A percentile compares a stretch with the other conserved stretches of the same genome.
phyloP scores from a whole-genome alignment of 495 filamentous ascomycete species.

The Lasiosphaeria ovina region DNA sequence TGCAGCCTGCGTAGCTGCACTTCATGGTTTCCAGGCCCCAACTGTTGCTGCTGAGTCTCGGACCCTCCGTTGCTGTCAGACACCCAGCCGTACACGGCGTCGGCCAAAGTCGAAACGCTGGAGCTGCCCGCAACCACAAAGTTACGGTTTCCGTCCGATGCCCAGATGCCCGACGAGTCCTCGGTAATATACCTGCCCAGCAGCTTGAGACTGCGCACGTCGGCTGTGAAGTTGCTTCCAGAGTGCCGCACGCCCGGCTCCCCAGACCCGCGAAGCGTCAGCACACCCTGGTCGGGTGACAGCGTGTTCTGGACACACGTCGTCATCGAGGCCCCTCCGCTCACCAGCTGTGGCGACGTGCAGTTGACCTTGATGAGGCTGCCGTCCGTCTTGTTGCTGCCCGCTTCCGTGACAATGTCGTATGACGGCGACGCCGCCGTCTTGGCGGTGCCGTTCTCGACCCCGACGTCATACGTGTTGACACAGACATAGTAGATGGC shows the following conservation, averaged over 20 bases:
- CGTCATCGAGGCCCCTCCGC: slow-evolving; percentile 4
- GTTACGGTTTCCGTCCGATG: slow-evolving; percentile 7
- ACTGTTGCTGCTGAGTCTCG: background rate
- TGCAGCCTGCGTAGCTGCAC: slow-evolving; percentile 7
- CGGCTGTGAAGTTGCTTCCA: slow-evolving; percentile 11
- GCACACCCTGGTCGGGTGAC: background rate
- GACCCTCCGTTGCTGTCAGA: background rate
- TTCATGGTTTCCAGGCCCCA: background rate
- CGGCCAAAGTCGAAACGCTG: slow-evolving; percentile 7
- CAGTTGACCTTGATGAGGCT: slow-evolving; percentile 6
- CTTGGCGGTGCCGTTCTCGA: slow-evolving; percentile 7
- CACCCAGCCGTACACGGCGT: slow-evolving; percentile 11
- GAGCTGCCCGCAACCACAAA: slow-evolving; percentile 11
- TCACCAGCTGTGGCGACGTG: slow-evolving; percentile 8
- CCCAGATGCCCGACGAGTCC: slow-evolving; percentile 15
- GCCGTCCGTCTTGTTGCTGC: background rate
- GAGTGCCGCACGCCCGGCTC: background rate
- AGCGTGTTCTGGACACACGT: background rate
- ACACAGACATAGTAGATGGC: slow-evolving; percentile 13
- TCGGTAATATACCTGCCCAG: slow-evolving; percentile 9
- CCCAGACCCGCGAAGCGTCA: slow-evolving; percentile 1
- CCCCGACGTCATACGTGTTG: slow-evolving; percentile 10
- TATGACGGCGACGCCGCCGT: slow-evolving; percentile 1
- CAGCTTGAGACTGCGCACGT: slow-evolving; percentile 13
- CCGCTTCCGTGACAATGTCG: background rate